Conservation (phyloP, 2,329 filamentous ascomycete genomes). For the Beauveria asiatica region DNA sequence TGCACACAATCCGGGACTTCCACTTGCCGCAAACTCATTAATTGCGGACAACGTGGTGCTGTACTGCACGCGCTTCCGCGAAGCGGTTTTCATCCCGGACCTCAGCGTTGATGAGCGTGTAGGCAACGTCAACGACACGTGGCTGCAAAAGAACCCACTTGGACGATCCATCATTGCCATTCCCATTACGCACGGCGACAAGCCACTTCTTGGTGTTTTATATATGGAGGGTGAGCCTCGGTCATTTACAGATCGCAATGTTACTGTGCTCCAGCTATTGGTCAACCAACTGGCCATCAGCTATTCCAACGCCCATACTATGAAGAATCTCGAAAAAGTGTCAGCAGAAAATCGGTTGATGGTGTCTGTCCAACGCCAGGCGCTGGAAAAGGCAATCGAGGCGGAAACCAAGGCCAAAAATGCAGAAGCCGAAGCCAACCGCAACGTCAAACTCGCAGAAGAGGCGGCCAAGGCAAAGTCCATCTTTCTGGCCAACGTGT, state of each 20-base stretch:
- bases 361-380: slow-evolving; percentile 67
- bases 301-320: slow-evolving; percentile 58
- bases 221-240: slow-evolving; percentile 69
- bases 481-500: slow-evolving; percentile 73
- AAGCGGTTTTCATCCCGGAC: slow-evolving; percentile 66
- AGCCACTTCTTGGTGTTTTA: slow-evolving; percentile 62
- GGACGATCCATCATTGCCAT: slow-evolving; percentile 73
- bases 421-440: slow-evolving; percentile 67
- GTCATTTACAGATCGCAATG: slow-evolving; percentile 67
- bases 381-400: slow-evolving; percentile 61
- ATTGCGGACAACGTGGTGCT: slow-evolving; percentile 71
- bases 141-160: slow-evolving; percentile 58
- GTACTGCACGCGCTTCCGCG: slow-evolving; percentile 68
- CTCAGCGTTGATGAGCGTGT: slow-evolving; percentile 69
- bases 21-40: slow-evolving; percentile 55
- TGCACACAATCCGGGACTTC: slow-evolving; percentile 56
- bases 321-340: slow-evolving; percentile 67
- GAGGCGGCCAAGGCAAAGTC: slow-evolving; percentile 77
- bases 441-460: slow-evolving; percentile 73
- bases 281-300: slow-evolving; percentile 72
- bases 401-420: slow-evolving; percentile 69
- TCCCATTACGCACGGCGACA: slow-evolving; percentile 65
- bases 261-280: slow-evolving; percentile 58
- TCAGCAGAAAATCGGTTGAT: slow-evolving; percentile 71
- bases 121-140: slow-evolving; percentile 62